phyloP scores from a whole-genome alignment of 495 filamentous ascomycete species.

The Evernia prunastri region DNA sequence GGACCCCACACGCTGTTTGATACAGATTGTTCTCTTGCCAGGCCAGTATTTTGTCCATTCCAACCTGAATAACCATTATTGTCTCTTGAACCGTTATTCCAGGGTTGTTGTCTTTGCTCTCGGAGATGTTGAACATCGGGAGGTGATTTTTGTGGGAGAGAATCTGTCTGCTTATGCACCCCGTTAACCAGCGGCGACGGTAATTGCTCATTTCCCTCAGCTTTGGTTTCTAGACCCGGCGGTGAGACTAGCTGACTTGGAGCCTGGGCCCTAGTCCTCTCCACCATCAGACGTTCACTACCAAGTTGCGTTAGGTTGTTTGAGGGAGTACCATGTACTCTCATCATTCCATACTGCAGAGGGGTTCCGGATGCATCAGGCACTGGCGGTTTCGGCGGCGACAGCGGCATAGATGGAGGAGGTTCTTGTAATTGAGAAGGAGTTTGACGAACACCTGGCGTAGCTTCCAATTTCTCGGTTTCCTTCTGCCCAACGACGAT shows the following conservation, averaged over 20 bases:
- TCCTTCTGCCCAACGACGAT: conserved; percentile 29
- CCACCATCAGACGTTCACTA: conserved; percentile 31
- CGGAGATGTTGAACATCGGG: conserved; percentile 17
- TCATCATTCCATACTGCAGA: conserved; percentile 56
- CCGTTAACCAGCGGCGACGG: conserved; percentile 29
- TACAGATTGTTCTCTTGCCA: conserved; percentile 34
- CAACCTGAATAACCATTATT: conserved; percentile 28
- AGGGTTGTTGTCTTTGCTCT: conserved; percentile 24
- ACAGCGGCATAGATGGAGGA: conserved; percentile 30
- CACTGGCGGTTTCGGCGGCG: conserved; percentile 48
- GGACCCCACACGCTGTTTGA: conserved; percentile 68
- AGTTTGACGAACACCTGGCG: conserved; percentile 23
- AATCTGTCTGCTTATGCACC: conserved; percentile 20
- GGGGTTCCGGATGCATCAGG: conserved; percentile 47
- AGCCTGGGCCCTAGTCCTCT: conserved; percentile 32
- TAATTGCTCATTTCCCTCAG: conserved; percentile 26
- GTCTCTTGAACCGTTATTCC: conserved; percentile 26
- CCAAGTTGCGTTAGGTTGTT: conserved; percentile 37
- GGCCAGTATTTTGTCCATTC: conserved; percentile 19
- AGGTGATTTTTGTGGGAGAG: conserved; percentile 13
- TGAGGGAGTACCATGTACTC: conserved; percentile 49
- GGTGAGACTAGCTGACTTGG: conserved; percentile 33
- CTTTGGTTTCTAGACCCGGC: conserved; percentile 33
- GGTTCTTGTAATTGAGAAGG: conserved; percentile 18
- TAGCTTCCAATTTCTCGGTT: conserved; percentile 29